Base-by-base conservation (phyloP, 1,284 basidiomycete species). In the Exobasidium cylindrosporum region DNA sequence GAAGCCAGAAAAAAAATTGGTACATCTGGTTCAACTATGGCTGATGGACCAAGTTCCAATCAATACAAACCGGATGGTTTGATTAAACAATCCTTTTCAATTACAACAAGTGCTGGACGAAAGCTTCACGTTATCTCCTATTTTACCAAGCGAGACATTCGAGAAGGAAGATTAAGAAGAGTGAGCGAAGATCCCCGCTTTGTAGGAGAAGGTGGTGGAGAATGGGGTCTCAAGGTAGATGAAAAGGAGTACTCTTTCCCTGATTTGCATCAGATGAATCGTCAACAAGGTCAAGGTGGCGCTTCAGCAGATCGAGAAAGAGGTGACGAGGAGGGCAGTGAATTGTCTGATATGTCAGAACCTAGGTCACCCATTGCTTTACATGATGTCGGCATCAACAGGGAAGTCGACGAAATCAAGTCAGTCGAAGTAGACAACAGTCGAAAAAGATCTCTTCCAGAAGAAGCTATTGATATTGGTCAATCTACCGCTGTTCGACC, bases 41-140 rank as follows among this genome's bases (percentile, higher is more conserved):
- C 65, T 54, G 72, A 65, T 4, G 73, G 69, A 17, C 67, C 74
- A 23, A 68, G 68, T 0, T 65, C 68, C 3, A 79, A 79, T 61
- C 63, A 74, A 49, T 79, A 79, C 73, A 78, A 78, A 60, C 55
- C 66, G n/a, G 76, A 79, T 50, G 77, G 77, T n/a, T 66, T 79
- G 21, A 73, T 77, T 64, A 79, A 79, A 63, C 77, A 79, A 61
- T 77, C 74, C 3, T 79, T 78, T 58, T 77, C 70, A 60, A 77
- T 79, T 60, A 77, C 74, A n/a, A 79, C 77, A 31, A 66, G 71
- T 4, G 72, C 71, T 2, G 76, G 74, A 5, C 74, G 77, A 44
- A 79, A 77, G 63, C 68, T 79, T 14, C 77, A 79, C 63, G 73
- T 77, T 57, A 77, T 79, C 50, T 77, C 74, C 17, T 79, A 79